A percentile compares a stretch with the other conserved stretches of the same genome.
Conservation (phyloP, 106 monocot genomes). For the Dendrobium huoshanense region DNA sequence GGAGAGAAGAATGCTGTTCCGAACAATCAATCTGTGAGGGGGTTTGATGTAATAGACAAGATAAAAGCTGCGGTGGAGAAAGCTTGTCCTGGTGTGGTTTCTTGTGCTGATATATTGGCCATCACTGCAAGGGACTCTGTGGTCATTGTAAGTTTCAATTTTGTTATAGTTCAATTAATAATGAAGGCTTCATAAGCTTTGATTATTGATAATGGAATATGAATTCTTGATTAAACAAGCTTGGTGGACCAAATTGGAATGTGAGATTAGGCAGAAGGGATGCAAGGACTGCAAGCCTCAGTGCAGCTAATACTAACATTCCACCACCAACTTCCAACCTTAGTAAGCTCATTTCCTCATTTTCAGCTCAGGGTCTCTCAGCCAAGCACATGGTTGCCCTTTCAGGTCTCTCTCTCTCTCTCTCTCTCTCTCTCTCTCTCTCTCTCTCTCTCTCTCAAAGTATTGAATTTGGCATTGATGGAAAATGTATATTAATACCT, state of each 20-base stretch:
- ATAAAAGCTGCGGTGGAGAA: constrained; percentile 59
- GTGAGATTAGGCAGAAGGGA: constrained; percentile 78
- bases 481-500: too few species aligned
- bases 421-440: constrained; percentile 4
- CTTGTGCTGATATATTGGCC: constrained; percentile 73
- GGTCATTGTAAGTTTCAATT: constrained; percentile 19
- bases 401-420: constrained; percentile 21
- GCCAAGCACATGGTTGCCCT: constrained; percentile 51
- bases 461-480: too few species aligned
- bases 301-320: constrained; percentile 43
- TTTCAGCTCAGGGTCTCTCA: constrained; percentile 46
- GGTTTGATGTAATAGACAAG: constrained; percentile 63
- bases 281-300: constrained; percentile 44
- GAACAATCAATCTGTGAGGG: constrained; percentile 46
- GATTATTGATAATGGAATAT: neutral
- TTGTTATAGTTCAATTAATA: neutral
- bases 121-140: constrained; percentile 59
- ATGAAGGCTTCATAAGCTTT: neutral
- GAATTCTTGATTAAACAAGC: constrained; percentile 19
- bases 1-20: constrained; percentile 67
- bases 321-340: constrained; percentile 41
- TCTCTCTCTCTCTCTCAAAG: neutral
- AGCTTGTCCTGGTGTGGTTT: constrained; percentile 57
- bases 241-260: constrained; percentile 51
- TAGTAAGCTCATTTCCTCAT: constrained; percentile 29